Evolutionary conservation across 768 basidiomycete species (phyloP), one percentile per base, ranked within the genome.

Genomic region (Boletus huronensis): DNA sequence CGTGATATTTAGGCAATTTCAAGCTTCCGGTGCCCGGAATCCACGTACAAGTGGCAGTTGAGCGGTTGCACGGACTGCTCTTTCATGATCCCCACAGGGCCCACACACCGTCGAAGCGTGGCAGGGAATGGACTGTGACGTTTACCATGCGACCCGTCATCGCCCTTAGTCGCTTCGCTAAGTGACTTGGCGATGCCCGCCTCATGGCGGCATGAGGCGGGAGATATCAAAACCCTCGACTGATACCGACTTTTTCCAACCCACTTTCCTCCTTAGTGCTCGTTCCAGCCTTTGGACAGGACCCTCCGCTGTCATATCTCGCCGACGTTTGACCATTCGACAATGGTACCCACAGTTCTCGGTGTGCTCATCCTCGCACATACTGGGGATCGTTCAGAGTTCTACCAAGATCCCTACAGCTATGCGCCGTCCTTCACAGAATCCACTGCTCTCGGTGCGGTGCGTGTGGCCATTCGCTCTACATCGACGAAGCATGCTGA

Each of bases 391-490:
- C 83, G 88, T 58, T 74, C 74, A 60, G 81, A 78, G 68, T 85
- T 79, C 66, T 78, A 79, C 72, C 88, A 90, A 68, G 83, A 90
- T 67, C 89, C 89, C 25, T 71, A 77, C 64, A 84, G 75, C 28
- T 90, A 90, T 69, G 75, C 79, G 39, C 79, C 79, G 21, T 77
- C 80, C 29, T 77, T 78, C 60, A 82, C 86, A 3, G 82, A 84
- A 71, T 85, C 84, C 38, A 90, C 86, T n/a, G 82, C 88, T 52
- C 82, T 90, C 55, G 88, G 88, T 58, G 86, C 85, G 73, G 87
- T 85, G 63, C 46, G 79, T 70, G 10, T 48, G 6, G 14, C 25
- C 10, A 44, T 34, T 4, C 41, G 25, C 26, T 10, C 49, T 25
- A 38, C 13, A 19, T 23, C 45, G 40, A 26, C 31, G 4, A 17